A percentile compares a stretch with the other conserved stretches of the same genome.
Conservation (phyloP, 2,329 filamentous ascomycete species). For the Rugonectria rugulosa region DNA sequence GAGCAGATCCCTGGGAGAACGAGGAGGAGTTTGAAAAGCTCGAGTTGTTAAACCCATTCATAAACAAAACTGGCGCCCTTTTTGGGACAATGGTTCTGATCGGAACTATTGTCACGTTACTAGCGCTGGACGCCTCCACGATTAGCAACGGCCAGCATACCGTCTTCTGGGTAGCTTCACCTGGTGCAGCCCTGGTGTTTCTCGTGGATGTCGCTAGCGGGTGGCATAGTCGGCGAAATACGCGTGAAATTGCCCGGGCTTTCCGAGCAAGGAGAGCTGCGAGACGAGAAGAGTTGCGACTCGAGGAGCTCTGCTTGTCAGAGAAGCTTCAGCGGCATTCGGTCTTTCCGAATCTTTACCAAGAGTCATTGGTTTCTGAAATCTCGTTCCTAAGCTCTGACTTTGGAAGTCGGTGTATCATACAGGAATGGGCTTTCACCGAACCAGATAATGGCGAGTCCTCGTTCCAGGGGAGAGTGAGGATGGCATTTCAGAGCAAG, state of each 20-base stretch:
- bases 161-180: constrained; percentile 74
- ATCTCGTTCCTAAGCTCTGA: too few species aligned
- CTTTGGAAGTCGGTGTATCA: too few species aligned
- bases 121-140: constrained; percentile 70
- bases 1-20: constrained; percentile 49
- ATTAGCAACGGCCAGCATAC: constrained; percentile 58
- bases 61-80: constrained; percentile 70
- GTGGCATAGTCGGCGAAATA: constrained; percentile 69
- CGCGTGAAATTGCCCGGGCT: constrained; percentile 68
- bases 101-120: constrained; percentile 68
- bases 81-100: constrained; percentile 74
- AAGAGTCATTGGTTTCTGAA: too few species aligned
- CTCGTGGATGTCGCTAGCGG: constrained; percentile 71
- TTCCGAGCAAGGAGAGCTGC: too few species aligned
- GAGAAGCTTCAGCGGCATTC: too few species aligned
- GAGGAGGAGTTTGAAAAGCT: constrained; percentile 60
- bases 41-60: constrained; percentile 78
- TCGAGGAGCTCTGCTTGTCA: constrained; percentile 11
- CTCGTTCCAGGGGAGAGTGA: too few species aligned
- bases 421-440: too few species aligned
- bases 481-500: too few species aligned
- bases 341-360: too few species aligned
- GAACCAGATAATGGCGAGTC: too few species aligned
- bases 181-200: constrained; percentile 73
- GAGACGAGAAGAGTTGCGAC: constrained; percentile 42